These are phyloP conservation scores for Heritiera fomes DNA, from an alignment of 345 rosid genomes.

Conservation along the genomic window DNA sequence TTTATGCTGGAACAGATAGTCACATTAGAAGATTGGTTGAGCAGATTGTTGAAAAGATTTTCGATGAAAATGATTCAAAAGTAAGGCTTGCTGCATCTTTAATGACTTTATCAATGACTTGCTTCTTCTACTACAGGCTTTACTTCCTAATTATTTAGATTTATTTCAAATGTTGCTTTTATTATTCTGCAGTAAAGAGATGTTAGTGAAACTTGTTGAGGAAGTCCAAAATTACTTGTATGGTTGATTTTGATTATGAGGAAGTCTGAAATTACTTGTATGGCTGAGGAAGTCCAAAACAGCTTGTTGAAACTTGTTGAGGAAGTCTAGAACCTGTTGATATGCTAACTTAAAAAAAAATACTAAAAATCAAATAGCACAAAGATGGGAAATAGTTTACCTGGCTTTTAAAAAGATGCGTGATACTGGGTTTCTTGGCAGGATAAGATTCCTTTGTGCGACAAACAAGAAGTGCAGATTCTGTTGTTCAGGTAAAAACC, in stretches of 20 bases:
- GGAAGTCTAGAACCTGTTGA: too few relatives aligned
- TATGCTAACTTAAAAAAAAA: too few relatives aligned
- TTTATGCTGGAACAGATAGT: conserved; percentile 62
- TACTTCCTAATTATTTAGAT: not conserved
- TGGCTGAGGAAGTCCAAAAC: too few relatives aligned
- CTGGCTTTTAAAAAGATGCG: too few relatives aligned
- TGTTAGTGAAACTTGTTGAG: not conserved
- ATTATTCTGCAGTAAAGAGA: not conserved
- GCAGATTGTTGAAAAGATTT: conserved; percentile 98
- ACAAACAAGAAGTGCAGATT: too few relatives aligned
- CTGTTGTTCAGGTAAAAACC: too few relatives aligned
- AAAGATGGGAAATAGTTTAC: too few relatives aligned
- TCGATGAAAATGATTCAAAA: conserved; percentile 97
- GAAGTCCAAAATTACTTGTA: not conserved
- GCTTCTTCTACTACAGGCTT: conserved; percentile 7
- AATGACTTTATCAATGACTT: not conserved
- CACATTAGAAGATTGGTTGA: conserved; percentile 94
- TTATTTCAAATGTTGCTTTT: not conserved
- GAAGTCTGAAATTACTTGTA: too few relatives aligned
- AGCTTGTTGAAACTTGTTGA: not conserved
- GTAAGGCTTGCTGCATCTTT: conserved; percentile 39
- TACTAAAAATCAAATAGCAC: too few relatives aligned
- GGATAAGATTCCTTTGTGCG: too few relatives aligned
- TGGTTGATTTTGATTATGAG: too few relatives aligned
- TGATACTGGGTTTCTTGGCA: too few relatives aligned